Base-by-base conservation (phyloP, 176 grass and related monocot species). In the Melocanna baccifera region DNA sequence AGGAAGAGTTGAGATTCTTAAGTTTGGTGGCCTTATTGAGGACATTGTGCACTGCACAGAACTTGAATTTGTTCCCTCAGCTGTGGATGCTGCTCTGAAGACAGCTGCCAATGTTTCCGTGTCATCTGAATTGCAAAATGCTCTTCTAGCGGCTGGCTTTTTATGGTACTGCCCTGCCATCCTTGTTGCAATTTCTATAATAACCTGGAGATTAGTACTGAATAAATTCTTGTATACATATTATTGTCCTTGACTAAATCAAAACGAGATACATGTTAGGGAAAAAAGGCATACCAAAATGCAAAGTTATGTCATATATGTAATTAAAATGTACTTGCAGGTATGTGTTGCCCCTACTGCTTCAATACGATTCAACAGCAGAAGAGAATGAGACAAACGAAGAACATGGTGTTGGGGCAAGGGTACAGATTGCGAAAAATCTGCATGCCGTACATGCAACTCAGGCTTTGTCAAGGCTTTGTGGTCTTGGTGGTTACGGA, bases 361-460 rank as follows among this genome's bases (percentile, higher is more conserved):
- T 99, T 88, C 96, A 99, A 36, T 99, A 94, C 13, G 96, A 99
- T 96, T 91, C 96, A 41, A 99, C 96, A 72, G 96, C 96, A 87
- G 96, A 96, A 73, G 96, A 91, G 86, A 98, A 83, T 72, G 93
- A 90, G 75, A 74, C 76, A 67, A 91, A 74, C 71, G 90, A 94
- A 81, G 84, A 74, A 51, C 96, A 96, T 92, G 96, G 93, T 87
- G 91, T 98, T 83, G 96, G 96, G 82, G 85, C 96, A 86, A 96
- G 93, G 87, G 90, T 99, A 81, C 96, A 99, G 85, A 99, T 94
- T 87, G 91, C 93, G 22, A 99, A 99, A 93, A 99, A 99, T 78
- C 55, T 79, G 81, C 96, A 99, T 93, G 96, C 96, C 50, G 50
- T 86, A 59, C 91, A 56, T 78, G 86, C 96, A 74, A 86, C 86